Base-by-base conservation (phyloP, 495 filamentous ascomycete species). In the Letharia columbiana region DNA sequence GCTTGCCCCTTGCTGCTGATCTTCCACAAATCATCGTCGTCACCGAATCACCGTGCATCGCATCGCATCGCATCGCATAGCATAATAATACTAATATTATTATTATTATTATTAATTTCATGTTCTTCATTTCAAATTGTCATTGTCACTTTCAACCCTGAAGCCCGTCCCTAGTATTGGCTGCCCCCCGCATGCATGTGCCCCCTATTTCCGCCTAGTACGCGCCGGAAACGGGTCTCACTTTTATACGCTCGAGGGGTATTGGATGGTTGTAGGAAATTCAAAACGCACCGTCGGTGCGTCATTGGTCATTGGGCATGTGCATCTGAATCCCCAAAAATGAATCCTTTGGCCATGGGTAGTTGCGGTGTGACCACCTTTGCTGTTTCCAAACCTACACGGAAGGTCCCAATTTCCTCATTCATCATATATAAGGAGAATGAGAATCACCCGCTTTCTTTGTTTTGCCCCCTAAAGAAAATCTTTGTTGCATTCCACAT, bases 261-360 rank as follows among this genome's bases (percentile, higher is more conserved):
- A 61, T 66, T 66, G 64, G 64, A 37, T 47, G 33, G 20, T 50
- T 20, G n/a, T 12, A 28, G 8, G 13, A 39, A 23, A 18, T 9
- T 0, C n/a, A 17, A 41, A 33, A 58, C 31, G n/a, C n/a, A 35
- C 23, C 31, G 37, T 35, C 33, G 5, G 15, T 17, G 45, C 64
- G 64, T 66, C 64, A 66, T 62, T 40, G 54, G 63, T 65, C 63
- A 59, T 49, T 39, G 58, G 49, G 31, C 63, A 65, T 18, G 3
- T 45, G 28, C 33, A 37, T 28, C 45, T n/a, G 3, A 45, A 4
- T 45, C 2, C 12, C 40, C 40, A 45, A 28, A 9, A 44, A 44
- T 44, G 6, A 44, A 56, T 6, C 12, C 10, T 52, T 28, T 12
- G 23, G 7, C 52, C 2, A 57, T 37, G 33, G 54, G 54, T 57